Conservation (phyloP, 208 protist species). For the Trypanosoma scelopori region DNA sequence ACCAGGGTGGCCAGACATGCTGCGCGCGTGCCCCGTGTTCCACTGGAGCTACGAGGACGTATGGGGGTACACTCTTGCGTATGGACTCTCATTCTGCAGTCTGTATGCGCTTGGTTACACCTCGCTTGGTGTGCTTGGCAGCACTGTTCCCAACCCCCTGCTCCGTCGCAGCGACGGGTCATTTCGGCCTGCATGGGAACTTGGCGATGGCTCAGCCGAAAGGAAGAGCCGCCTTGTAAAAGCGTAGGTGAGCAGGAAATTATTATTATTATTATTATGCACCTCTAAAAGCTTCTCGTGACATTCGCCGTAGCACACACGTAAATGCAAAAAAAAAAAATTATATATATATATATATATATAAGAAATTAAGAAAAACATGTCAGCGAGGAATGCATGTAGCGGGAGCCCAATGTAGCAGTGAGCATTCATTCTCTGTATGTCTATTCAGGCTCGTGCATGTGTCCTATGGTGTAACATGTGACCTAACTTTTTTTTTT, state of each 20-base stretch:
- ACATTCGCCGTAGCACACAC: no score
- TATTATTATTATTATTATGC: no score
- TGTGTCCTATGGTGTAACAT: background rate
- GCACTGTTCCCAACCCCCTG: constrained; percentile 57
- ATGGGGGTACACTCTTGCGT: constrained; percentile 68
- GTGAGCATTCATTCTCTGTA: background rate
- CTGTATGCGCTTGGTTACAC: constrained; percentile 89
- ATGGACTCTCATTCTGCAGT: constrained; percentile 80
- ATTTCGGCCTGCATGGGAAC: constrained; percentile 73
- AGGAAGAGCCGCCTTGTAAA: constrained; percentile 36
- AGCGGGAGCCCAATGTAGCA: background rate
- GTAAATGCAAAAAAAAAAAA: no score
- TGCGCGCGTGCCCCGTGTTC: constrained; percentile 85
- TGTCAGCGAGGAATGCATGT: no score
- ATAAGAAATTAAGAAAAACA: no score
- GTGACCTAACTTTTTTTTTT: constrained; percentile 9
- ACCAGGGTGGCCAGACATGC: constrained; percentile 83
- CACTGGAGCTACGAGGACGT: constrained; percentile 76
- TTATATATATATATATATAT: no score
- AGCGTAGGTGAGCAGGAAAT: no score
- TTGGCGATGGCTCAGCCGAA: constrained; percentile 39
- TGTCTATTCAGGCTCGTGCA: no score
- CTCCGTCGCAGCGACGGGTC: constrained; percentile 58
- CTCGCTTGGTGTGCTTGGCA: constrained; percentile 58
- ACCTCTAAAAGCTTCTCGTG: no score